These are phyloP conservation scores for Fraxinus excelsior DNA, from an alignment of 257 asterid species.

Conservation along the genomic window DNA sequence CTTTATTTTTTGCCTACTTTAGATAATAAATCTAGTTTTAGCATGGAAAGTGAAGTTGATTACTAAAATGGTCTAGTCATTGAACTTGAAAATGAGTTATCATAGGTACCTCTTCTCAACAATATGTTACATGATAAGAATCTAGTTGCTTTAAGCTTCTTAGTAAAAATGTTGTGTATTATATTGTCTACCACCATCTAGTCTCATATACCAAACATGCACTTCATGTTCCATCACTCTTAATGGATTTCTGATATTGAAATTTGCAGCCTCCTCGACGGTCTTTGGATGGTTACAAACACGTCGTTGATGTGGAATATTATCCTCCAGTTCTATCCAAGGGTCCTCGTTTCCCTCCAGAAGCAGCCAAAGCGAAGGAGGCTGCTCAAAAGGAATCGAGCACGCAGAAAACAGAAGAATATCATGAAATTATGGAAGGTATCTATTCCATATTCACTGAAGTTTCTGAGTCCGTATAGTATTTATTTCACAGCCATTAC, in stretches of 20 bases:
- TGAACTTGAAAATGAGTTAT: background rate
- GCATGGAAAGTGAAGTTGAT: slow-evolving; percentile 1
- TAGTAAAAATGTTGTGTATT: background rate
- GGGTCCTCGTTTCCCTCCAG: slow-evolving; percentile 65
- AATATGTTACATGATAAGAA: background rate
- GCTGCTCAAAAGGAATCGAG: slow-evolving; percentile 81
- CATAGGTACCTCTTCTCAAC: background rate
- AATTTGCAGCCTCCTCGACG: slow-evolving; percentile 55
- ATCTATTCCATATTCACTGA: background rate
- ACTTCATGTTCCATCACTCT: background rate
- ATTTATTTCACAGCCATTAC: background rate
- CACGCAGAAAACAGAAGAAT: slow-evolving; percentile 54
- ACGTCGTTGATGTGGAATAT: slow-evolving; percentile 72
- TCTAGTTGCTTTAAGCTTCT: background rate
- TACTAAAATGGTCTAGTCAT: background rate
- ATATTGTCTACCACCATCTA: background rate
- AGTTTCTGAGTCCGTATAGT: background rate
- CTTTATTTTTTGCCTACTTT: background rate
- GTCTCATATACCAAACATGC: background rate
- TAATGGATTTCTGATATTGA: slow-evolving; percentile 12
- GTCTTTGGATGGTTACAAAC: slow-evolving; percentile 88
- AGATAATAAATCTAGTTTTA: background rate
- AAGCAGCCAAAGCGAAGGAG: slow-evolving; percentile 90
- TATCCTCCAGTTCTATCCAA: slow-evolving; percentile 69
- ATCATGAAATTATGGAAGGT: slow-evolving; percentile 96